Percentiles rank a stretch among this genome's conserved stretches.
These are phyloP conservation scores for Tricholoma bakamatsutake DNA, from an alignment of 768 basidiomycete genomes.

Conservation along the genomic window DNA sequence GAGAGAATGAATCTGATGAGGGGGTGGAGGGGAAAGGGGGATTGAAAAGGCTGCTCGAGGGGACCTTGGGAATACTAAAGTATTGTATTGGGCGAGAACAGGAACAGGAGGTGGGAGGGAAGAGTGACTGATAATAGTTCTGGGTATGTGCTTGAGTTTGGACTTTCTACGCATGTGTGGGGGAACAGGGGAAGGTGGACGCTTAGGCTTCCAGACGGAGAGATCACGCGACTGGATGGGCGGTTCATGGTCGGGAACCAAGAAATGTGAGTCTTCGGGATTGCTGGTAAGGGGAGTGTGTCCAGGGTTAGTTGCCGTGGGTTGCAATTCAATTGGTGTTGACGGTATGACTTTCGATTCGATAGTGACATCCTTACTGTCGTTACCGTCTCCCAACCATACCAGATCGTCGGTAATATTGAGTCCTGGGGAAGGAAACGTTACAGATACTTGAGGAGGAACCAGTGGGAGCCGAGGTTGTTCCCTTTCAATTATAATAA, in stretches of 20 bases:
- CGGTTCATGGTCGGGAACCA: not conserved
- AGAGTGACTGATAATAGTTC: not conserved
- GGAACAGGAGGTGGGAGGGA: not conserved
- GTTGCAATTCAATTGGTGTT: not conserved
- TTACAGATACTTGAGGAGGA: slow-evolving; percentile 10
- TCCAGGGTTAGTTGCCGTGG: not conserved
- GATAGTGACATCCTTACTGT: not conserved
- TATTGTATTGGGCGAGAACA: not conserved
- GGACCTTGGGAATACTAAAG: not conserved
- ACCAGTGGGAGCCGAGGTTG: slow-evolving; percentile 2
- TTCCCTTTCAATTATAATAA: not conserved
- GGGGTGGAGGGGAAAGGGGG: slow-evolving; percentile 5
- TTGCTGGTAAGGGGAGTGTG: not conserved
- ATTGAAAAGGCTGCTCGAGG: not conserved
- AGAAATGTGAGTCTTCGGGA: not conserved
- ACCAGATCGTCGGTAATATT: not conserved
- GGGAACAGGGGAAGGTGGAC: slow-evolving; percentile 15
- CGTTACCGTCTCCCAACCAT: not conserved
- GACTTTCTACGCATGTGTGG: slow-evolving; percentile 1
- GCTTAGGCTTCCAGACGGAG: slow-evolving; percentile 13
- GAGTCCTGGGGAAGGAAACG: slow-evolving; percentile 10
- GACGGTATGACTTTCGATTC: not conserved
- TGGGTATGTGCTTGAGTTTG: slow-evolving; percentile 5
- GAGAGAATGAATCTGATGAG: not conserved
- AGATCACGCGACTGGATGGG: not conserved